Conservation (phyloP, 108 stramenopile genomes). For the Skeletonema grethae region DNA sequence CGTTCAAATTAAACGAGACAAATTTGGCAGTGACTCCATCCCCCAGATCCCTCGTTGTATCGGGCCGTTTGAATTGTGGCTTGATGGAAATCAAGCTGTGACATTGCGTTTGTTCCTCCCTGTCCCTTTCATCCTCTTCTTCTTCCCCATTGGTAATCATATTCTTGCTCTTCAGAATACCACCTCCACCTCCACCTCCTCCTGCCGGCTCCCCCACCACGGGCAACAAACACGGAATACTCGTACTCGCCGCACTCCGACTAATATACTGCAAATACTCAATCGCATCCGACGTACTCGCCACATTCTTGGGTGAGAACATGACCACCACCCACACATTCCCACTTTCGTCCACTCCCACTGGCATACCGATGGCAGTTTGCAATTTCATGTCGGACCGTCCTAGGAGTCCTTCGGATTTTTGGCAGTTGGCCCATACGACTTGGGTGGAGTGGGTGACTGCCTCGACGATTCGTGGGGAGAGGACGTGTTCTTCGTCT, state of each 20-base stretch:
- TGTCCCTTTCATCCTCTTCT: not conserved
- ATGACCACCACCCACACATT: conserved; percentile 93
- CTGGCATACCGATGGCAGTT: conserved; percentile 96
- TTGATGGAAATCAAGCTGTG: conserved; percentile 32
- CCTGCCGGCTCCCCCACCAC: conserved; percentile 56
- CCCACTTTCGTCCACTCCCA: conserved; percentile 81
- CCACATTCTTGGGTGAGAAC: conserved; percentile 88
- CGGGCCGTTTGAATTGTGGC: conserved; percentile 25
- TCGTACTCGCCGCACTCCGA: conserved; percentile 70
- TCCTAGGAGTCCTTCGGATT: conserved; percentile 86
- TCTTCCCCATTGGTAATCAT: conserved; percentile 25
- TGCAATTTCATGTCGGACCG: conserved; percentile 93
- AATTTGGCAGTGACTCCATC: conserved; percentile 82
- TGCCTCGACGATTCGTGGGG: conserved; percentile 90
- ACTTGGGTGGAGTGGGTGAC: conserved; percentile 91
- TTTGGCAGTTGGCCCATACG: conserved; percentile 94
- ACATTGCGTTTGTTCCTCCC: conserved; percentile 26
- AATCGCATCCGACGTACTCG: conserved; percentile 80
- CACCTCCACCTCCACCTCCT: too few species aligned
- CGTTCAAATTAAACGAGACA: conserved; percentile 63
- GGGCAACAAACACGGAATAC: conserved; percentile 81
- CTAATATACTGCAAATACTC: conserved; percentile 86
- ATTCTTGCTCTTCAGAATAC: conserved; percentile 2
- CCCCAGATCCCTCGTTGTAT: conserved; percentile 50
- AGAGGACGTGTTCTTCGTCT: conserved; percentile 78